Conservation (phyloP, 148 eudicot species). For the Oxyria digyna region DNA sequence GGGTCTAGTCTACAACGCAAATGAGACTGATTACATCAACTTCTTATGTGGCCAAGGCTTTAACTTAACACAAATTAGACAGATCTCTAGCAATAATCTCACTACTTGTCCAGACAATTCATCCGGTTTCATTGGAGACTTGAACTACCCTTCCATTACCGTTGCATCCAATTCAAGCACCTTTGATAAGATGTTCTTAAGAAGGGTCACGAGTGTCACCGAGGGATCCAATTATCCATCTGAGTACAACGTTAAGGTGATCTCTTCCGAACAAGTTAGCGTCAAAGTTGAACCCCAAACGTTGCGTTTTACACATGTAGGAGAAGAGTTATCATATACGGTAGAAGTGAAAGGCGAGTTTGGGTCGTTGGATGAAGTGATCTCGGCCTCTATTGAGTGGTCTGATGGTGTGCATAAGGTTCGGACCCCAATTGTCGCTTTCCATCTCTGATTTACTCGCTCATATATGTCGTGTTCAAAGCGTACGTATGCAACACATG, state of each 20-base stretch:
- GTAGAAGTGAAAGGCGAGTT: slow-evolving; percentile 17
- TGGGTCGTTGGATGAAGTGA: not conserved
- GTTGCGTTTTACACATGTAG: slow-evolving; percentile 12
- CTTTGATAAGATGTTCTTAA: slow-evolving; percentile 9
- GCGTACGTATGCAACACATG: not conserved
- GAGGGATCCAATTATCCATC: not conserved
- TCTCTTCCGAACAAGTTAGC: not conserved
- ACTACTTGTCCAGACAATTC: not conserved
- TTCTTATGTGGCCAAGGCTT: slow-evolving; percentile 28
- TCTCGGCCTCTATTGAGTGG: slow-evolving; percentile 5
- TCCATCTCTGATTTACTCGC: not conserved
- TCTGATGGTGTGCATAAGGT: not conserved
- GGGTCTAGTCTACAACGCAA: slow-evolving; percentile 23
- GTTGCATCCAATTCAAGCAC: slow-evolving; percentile 9
- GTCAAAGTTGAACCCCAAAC: slow-evolving; percentile 19
- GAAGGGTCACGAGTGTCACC: slow-evolving; percentile 33
- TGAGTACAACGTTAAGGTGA: slow-evolving; percentile 13
- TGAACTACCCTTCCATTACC: slow-evolving; percentile 29
- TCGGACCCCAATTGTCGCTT: not conserved
- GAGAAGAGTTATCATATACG: slow-evolving; percentile 16
- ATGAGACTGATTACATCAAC: slow-evolving; percentile 18
- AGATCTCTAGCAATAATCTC: slow-evolving; percentile 11
- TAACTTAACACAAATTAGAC: not conserved
- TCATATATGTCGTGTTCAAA: not conserved
- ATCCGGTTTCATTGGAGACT: slow-evolving; percentile 1